A percentile compares a stretch with the other conserved stretches of the same genome.
Evolutionary conservation across 176 grass and related monocot species (phyloP).

Genomic region (Oryza meridionalis): DNA sequence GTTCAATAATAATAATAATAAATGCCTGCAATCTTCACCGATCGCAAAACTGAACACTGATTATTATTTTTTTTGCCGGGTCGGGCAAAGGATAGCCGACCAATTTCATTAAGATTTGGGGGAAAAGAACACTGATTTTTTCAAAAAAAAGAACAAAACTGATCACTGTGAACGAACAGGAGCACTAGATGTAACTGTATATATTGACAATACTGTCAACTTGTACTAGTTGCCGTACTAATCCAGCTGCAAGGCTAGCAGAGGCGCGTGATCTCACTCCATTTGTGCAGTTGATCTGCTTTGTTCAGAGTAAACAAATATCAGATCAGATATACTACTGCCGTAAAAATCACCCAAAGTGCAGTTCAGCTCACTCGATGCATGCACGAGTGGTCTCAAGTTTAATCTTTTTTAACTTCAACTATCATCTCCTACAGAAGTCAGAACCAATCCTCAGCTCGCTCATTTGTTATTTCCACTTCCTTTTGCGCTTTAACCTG

Average conservation of each 20-base stretch:
- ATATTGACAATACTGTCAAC: slow-evolving; percentile 23
- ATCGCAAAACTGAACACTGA: neutral
- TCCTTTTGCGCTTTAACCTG: slow-evolving; percentile 21
- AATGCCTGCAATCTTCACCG: neutral
- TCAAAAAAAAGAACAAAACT: neutral
- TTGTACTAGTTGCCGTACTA: slow-evolving; percentile 11
- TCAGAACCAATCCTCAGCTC: neutral
- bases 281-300: neutral
- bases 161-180: neutral
- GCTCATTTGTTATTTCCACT: slow-evolving; percentile 6
- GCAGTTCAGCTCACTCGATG: slow-evolving; percentile 28
- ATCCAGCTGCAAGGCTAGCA: neutral
- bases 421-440: neutral
- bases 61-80: no score
- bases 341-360: slow-evolving; percentile 37
- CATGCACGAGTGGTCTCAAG: neutral
- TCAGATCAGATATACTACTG: slow-evolving; percentile 18
- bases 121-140: no score
- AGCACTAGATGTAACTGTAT: neutral
- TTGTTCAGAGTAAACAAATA: slow-evolving; percentile 26
- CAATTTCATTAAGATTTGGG: no score
- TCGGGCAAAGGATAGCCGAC: no score
- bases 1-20: neutral
- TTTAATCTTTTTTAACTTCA: neutral
- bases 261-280: neutral